These are phyloP conservation scores for Aspergillus jensenii DNA, from an alignment of 2,329 filamentous ascomycete genomes.

Conservation along the genomic window DNA sequence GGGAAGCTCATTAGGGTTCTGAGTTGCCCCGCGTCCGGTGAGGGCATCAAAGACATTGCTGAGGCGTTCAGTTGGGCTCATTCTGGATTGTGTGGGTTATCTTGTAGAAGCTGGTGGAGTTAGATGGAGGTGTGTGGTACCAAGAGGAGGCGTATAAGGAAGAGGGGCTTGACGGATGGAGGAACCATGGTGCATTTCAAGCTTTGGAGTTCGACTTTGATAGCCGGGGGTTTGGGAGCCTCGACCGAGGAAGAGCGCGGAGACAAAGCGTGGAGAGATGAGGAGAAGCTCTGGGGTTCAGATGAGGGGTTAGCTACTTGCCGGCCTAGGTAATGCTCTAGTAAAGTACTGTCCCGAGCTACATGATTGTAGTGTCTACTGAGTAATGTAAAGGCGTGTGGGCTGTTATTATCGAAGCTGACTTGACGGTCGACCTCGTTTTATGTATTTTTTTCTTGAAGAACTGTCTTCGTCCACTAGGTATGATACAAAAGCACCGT, in stretches of 20 bases:
- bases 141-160: background rate
- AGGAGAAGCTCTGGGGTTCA: background rate
- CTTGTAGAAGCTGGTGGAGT: background rate
- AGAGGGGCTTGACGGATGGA: background rate
- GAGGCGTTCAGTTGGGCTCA: constrained; percentile 1
- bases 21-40: constrained; percentile 17
- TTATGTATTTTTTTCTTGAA: constrained; percentile 11
- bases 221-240: background rate
- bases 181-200: background rate
- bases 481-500: constrained; percentile 11
- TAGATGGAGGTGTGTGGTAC: background rate
- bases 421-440: constrained; percentile 1
- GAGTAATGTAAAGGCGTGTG: background rate
- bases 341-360: background rate
- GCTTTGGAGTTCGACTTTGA: background rate
- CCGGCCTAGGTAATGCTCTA: background rate
- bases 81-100: background rate
- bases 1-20: constrained; percentile 40
- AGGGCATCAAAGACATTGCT: background rate
- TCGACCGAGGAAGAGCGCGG: background rate
- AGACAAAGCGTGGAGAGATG: background rate
- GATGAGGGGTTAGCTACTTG: background rate
- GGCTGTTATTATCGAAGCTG: background rate
- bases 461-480: constrained; percentile 1
- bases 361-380: background rate